These are phyloP conservation scores for Coprinopsis strossmayeri DNA, from an alignment of 768 basidiomycete species.

Conservation along the genomic window DNA sequence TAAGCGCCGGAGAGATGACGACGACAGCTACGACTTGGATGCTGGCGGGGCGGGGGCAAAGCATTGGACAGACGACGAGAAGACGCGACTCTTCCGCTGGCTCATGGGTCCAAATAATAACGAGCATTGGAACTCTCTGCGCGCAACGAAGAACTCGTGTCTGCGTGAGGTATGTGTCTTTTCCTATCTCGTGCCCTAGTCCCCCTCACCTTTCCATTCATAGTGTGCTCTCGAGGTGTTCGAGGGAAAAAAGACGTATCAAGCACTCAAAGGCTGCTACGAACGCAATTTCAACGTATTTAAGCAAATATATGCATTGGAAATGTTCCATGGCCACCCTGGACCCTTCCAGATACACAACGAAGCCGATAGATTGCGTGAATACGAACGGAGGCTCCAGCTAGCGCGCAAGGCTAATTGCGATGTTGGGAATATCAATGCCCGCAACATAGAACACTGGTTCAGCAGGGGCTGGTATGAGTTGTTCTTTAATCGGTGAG, in stretches of 20 bases:
- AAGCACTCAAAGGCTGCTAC: conserved; percentile 79
- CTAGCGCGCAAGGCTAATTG: conserved; percentile 57
- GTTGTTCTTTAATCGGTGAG: conserved; percentile 62
- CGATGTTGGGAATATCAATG: conserved; percentile 68
- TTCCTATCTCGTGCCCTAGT: conserved; percentile 4
- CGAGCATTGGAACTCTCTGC: conserved; percentile 72
- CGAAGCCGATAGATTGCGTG: conserved; percentile 60
- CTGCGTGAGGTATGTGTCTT: conserved; percentile 56
- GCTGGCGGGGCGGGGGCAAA: conserved; percentile 59
- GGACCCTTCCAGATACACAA: conserved; percentile 13
- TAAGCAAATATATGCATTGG: conserved; percentile 75
- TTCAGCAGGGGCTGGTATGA: conserved; percentile 72
- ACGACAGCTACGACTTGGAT: conserved; percentile 38
- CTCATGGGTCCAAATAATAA: conserved; percentile 67
- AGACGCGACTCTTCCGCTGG: conserved; percentile 72
- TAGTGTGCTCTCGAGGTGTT: conserved; percentile 72
- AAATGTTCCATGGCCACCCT: conserved; percentile 40
- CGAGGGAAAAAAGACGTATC: conserved; percentile 72
- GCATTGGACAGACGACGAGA: conserved; percentile 84
- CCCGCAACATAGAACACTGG: conserved; percentile 76
- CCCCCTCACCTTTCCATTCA: conserved; percentile 8
- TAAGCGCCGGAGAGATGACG: conserved; percentile 21
- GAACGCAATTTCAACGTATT: conserved; percentile 82
- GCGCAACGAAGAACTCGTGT: conserved; percentile 78
- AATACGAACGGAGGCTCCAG: conserved; percentile 68